phyloP scores from a whole-genome alignment of 495 filamentous ascomycete species.

The Aspergillus funiculosus region DNA sequence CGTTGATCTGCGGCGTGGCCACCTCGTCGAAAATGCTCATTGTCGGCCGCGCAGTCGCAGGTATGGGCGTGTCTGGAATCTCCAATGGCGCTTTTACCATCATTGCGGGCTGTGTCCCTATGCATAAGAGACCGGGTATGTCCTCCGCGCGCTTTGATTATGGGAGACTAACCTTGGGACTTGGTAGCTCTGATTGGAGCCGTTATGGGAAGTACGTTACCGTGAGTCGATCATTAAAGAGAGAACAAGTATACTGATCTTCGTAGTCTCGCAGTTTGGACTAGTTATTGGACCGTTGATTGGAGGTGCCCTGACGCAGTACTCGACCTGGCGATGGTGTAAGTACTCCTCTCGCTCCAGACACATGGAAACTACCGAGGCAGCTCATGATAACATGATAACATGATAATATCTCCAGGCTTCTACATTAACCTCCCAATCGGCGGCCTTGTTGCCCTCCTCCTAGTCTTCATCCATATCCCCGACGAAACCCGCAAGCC shows the following conservation, averaged over 20 bases:
- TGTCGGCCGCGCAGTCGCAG: conserved; percentile 41
- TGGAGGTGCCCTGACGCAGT: conserved; percentile 53
- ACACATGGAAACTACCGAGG: not conserved
- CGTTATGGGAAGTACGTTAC: conserved; percentile 1
- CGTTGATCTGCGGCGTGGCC: conserved; percentile 39
- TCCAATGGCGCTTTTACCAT: conserved; percentile 51
- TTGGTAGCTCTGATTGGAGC: not conserved
- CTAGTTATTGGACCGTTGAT: conserved; percentile 48
- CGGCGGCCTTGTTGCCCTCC: conserved; percentile 42
- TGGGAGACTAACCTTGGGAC: not conserved
- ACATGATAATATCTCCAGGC: too few species aligned
- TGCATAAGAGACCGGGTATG: conserved; percentile 31
- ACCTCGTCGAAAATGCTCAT: conserved; percentile 41
- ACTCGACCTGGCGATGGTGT: conserved; percentile 52
- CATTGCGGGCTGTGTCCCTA: conserved; percentile 36
- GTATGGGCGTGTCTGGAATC: conserved; percentile 40
- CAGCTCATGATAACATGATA: conserved; percentile 11
- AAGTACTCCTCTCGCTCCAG: conserved; percentile 16
- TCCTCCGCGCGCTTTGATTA: not conserved
- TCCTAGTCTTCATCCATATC: conserved; percentile 45
- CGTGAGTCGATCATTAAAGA: not conserved
- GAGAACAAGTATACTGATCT: conserved; percentile 1
- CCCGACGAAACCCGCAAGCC: too few species aligned
- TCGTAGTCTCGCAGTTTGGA: conserved; percentile 30
- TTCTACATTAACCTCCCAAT: conserved; percentile 64